These are phyloP conservation scores for Gamarada debralockiae DNA, from an alignment of 495 filamentous ascomycete species.

Conservation along the genomic window DNA sequence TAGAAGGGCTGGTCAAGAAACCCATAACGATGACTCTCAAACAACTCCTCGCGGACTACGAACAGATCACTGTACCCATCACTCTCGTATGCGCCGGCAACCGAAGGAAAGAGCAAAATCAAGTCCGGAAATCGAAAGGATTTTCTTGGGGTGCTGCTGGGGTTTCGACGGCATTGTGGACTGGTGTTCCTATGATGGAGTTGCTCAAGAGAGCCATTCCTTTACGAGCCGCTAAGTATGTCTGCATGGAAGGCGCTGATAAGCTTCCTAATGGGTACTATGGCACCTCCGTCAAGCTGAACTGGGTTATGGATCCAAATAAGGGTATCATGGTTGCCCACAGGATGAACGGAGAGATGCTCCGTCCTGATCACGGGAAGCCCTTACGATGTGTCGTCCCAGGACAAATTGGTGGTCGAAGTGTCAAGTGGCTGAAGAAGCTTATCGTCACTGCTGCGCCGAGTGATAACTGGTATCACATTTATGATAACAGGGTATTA, in stretches of 20 bases:
- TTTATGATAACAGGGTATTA: slow-evolving; percentile 89
- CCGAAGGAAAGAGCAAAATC: slow-evolving; percentile 90
- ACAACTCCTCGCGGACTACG: slow-evolving; percentile 72
- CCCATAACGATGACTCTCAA: slow-evolving; percentile 70
- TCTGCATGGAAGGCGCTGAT: slow-evolving; percentile 93
- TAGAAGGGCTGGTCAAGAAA: slow-evolving; percentile 82
- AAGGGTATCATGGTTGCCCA: slow-evolving; percentile 86
- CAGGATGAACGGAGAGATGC: slow-evolving; percentile 86
- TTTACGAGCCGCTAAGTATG: slow-evolving; percentile 67
- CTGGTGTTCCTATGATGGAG: slow-evolving; percentile 74
- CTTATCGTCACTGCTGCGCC: slow-evolving; percentile 75
- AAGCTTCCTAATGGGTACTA: slow-evolving; percentile 88
- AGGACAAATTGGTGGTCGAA: slow-evolving; percentile 89
- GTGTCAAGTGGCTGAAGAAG: slow-evolving; percentile 92
- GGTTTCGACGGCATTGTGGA: slow-evolving; percentile 86
- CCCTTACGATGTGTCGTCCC: slow-evolving; percentile 84
- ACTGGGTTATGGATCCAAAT: slow-evolving; percentile 84
- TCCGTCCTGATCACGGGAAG: slow-evolving; percentile 84
- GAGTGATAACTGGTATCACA: slow-evolving; percentile 96
- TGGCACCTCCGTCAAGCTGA: slow-evolving; percentile 83
- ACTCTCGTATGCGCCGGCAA: slow-evolving; percentile 95
- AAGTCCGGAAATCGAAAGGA: slow-evolving; percentile 86
- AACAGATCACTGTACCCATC: slow-evolving; percentile 82
- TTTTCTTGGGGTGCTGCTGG: slow-evolving; percentile 96
- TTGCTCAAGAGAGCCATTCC: slow-evolving; percentile 68